Percentiles rank a stretch among this genome's conserved stretches.
Conservation (phyloP, 345 rosid species). For the Linum lewisii region DNA sequence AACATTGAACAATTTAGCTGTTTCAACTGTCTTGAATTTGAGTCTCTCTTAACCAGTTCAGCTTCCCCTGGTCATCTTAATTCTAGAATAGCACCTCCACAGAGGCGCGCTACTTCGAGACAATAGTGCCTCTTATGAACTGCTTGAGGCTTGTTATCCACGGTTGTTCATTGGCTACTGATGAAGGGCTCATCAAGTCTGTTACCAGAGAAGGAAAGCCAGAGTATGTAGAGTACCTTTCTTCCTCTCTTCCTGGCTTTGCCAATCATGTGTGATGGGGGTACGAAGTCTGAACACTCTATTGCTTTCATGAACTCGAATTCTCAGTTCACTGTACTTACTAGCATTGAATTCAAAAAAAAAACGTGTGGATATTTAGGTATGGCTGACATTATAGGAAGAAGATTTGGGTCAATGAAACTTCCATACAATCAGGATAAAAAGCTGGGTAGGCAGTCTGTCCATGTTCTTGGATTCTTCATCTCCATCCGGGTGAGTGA, state of each 20-base stretch:
- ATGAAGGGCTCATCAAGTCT: constrained; percentile 56
- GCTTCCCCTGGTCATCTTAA: too few species aligned
- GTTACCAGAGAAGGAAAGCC: constrained; percentile 85
- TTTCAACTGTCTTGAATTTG: too few species aligned
- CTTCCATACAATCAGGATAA: constrained; percentile 48
- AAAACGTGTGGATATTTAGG: constrained; percentile 2
- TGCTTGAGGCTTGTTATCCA: too few species aligned
- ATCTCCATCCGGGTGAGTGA: constrained; percentile 56
- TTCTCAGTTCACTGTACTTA: not conserved
- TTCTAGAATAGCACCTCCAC: too few species aligned
- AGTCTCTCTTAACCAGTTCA: too few species aligned
- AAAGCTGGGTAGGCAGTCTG: constrained; percentile 83
- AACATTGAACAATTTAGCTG: not conserved
- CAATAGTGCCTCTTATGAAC: too few species aligned
- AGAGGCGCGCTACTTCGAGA: too few species aligned
- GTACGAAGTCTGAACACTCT: constrained; percentile 29
- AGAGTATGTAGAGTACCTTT: constrained; percentile 28
- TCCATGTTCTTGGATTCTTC: constrained; percentile 76
- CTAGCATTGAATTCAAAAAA: too few species aligned
- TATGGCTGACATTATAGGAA: too few species aligned
- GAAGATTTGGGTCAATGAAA: too few species aligned
- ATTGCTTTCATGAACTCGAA: not conserved
- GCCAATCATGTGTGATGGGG: constrained; percentile 90
- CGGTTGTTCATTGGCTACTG: constrained; percentile 43
- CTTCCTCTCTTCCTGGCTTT: not conserved